Evolutionary conservation across 192 early-diverging fungal genomes (phyloP), one percentile per base, ranked within the genome.

Genomic region (Entomortierella chlamydospora): DNA sequence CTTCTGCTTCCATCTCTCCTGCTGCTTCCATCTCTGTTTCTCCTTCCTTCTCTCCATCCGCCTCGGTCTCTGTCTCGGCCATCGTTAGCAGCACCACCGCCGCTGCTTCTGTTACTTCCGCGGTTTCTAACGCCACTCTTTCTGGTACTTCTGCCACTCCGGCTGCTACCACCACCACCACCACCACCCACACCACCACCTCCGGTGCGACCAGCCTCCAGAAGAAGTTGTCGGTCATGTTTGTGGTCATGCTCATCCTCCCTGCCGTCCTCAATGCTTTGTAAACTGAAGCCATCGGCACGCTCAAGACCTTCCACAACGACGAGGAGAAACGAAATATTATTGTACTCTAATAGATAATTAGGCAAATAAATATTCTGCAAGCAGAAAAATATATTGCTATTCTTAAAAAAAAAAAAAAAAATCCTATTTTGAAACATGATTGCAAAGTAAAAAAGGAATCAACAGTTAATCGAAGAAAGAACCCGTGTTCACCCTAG

Each of bases 251-350:
- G 64, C 17, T 74, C 34, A 61, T 74, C 58, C 39, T 74, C n/a
- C 72, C 72, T 11, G 72, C 64, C 11, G 25, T 74, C 58, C 15
- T 74, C 39, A 74, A 50, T 42, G 72, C 72, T 17, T 33, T 74
- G 72, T 74, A 74, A 61, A 52, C 15, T n/a, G n/a, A n/a, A n/a
- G n/a, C n/a, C n/a, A n/a, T n/a, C n/a, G n/a, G n/a, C n/a, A n/a
- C n/a, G n/a, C n/a, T n/a, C n/a, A n/a, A n/a, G n/a, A n/a, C n/a
- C n/a, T n/a, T n/a, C n/a, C n/a, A n/a, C n/a, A n/a, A n/a, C n/a
- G n/a, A n/a, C n/a, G n/a, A n/a, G n/a, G n/a, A n/a, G n/a, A n/a
- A n/a, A n/a, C n/a, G n/a, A n/a, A n/a, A n/a, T n/a, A n/a, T n/a
- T n/a, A n/a, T n/a, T n/a, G n/a, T n/a, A n/a, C n/a, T n/a, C n/a